Conservation (phyloP, 2,329 filamentous ascomycete species). For the Sarocladiaceae sp. region DNA sequence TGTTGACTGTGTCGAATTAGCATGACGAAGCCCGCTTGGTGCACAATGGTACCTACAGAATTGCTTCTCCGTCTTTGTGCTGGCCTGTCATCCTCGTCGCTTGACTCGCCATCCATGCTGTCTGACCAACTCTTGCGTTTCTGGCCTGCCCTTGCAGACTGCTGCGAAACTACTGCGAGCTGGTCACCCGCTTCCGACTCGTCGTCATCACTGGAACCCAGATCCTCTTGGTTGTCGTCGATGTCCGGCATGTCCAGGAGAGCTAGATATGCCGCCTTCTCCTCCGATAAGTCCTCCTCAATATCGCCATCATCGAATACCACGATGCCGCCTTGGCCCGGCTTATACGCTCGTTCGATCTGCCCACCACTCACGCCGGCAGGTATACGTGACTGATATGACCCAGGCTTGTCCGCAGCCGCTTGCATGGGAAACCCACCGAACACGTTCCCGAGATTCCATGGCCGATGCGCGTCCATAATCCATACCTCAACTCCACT, state of each 20-base stretch:
- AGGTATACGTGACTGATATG: conserved; percentile 46
- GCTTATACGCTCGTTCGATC: conserved; percentile 64
- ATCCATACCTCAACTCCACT: conserved; percentile 94
- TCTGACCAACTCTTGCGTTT: conserved; percentile 80
- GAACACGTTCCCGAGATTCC: conserved; percentile 93
- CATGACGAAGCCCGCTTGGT: not conserved
- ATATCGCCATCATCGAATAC: conserved; percentile 97
- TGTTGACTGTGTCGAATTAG: conserved; percentile 42
- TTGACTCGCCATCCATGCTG: conserved; percentile 60
- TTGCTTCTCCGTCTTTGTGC: conserved; percentile 80
- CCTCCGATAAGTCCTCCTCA: conserved; percentile 66
- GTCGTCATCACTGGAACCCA: conserved; percentile 52
- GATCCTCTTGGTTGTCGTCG: conserved; percentile 64
- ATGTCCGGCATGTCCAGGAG: conserved; percentile 86
- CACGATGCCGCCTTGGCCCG: conserved; percentile 79
- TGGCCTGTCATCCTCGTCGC: conserved; percentile 68
- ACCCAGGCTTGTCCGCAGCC: conserved; percentile 38
- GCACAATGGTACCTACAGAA: conserved; percentile 55
- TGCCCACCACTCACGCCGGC: conserved; percentile 66
- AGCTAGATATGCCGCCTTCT: conserved; percentile 79
- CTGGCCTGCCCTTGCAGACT: conserved; percentile 41
- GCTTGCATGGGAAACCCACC: conserved; percentile 60
- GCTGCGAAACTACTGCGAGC: conserved; percentile 21
- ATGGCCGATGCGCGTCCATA: conserved; percentile 82
- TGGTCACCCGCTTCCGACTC: conserved; percentile 44